These are phyloP conservation scores for Trichosporon sp. DNA, from an alignment of 1,284 basidiomycete species.

Conservation along the genomic window DNA sequence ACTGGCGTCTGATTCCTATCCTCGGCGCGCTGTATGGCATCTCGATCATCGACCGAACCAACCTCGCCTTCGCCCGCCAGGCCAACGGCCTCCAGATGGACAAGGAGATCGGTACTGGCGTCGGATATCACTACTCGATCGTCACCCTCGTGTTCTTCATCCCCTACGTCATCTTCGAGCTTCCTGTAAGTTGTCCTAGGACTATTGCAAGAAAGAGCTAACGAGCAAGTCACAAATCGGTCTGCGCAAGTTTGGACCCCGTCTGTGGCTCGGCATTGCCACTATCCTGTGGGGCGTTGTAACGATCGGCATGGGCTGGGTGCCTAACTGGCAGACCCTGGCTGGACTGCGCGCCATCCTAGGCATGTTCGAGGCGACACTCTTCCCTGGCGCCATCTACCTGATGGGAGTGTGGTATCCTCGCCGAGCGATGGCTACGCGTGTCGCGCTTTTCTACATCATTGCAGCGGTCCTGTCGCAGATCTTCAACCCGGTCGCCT, in stretches of 20 bases:
- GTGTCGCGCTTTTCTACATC: constrained; percentile 46
- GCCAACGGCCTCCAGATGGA: constrained; percentile 24
- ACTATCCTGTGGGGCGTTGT: constrained; percentile 42
- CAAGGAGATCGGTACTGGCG: constrained; percentile 33
- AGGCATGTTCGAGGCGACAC: constrained; percentile 42
- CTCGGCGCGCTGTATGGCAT: constrained; percentile 17
- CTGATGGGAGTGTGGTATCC: constrained; percentile 51
- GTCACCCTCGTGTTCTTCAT: constrained; percentile 43
- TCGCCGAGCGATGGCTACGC: constrained; percentile 46
- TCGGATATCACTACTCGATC: constrained; percentile 35
- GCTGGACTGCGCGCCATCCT: constrained; percentile 46
- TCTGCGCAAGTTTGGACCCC: constrained; percentile 19
- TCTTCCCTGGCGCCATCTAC: constrained; percentile 45
- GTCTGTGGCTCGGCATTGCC: constrained; percentile 7
- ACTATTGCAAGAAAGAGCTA: background rate
- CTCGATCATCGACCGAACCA: constrained; percentile 32
- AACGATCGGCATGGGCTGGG: constrained; percentile 44
- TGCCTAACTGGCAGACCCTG: constrained; percentile 35
- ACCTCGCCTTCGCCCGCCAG: constrained; percentile 35
- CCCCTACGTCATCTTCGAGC: constrained; percentile 47
- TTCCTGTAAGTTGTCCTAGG: constrained; percentile 11
- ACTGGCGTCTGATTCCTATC: constrained; percentile 19
- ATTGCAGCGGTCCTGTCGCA: constrained; percentile 17
- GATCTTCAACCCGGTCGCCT: constrained; percentile 8
- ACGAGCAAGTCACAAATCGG: constrained; percentile 13